Conservation (phyloP, 1,284 basidiomycete species). For the Ustilago crameri region DNA sequence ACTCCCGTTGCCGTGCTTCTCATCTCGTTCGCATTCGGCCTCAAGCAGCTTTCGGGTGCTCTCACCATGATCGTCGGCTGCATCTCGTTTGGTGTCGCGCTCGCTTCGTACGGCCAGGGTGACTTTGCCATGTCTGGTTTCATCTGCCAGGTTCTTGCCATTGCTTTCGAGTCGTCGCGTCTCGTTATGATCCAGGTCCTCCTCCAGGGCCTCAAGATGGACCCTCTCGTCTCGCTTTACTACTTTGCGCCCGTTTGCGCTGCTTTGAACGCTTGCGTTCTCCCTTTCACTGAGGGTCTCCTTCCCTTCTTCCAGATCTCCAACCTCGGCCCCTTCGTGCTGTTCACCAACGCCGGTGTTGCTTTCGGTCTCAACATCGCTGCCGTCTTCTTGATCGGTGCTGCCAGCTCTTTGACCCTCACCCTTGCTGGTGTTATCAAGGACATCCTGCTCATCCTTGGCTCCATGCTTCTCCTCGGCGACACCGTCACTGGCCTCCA, state of each 20-base stretch:
- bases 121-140: conserved; percentile 88
- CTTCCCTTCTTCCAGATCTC: conserved; percentile 83
- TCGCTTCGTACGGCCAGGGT: conserved; percentile 87
- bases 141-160: conserved; percentile 71
- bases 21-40: conserved; percentile 88
- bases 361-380: conserved; percentile 93
- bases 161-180: conserved; percentile 84
- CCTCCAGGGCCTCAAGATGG: conserved; percentile 93
- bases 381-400: conserved; percentile 92
- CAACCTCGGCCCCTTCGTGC: conserved; percentile 79
- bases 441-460: conserved; percentile 93
- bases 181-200: conserved; percentile 96
- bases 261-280: conserved; percentile 81
- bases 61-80: conserved; percentile 86
- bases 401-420: conserved; percentile 85
- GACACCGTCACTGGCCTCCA: conserved; percentile 83
- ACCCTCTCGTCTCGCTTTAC: conserved; percentile 92
- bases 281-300: conserved; percentile 90
- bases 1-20: conserved; percentile 94
- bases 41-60: conserved; percentile 85
- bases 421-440: conserved; percentile 92
- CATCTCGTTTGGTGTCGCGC: conserved; percentile 89
- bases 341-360: conserved; percentile 84
- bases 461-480: conserved; percentile 86
- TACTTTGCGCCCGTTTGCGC: conserved; percentile 83